Evolutionary conservation across 768 basidiomycete species (phyloP), one percentile per base, ranked within the genome.

Genomic region (Tricholoma sp.): DNA sequence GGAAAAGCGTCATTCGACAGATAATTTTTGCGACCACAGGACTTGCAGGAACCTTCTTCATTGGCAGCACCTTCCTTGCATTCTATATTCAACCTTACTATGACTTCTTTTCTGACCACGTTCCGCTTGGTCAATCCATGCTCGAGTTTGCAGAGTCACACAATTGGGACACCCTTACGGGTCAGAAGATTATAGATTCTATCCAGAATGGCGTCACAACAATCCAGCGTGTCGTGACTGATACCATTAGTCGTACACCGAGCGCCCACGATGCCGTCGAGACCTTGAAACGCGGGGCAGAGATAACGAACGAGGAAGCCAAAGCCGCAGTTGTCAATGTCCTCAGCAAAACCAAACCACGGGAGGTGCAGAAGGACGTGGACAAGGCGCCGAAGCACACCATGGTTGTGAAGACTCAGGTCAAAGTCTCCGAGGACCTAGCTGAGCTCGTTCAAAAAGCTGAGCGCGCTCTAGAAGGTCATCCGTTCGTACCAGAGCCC

Each of bases 111-210:
- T 79, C 84, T 55, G 82, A 86, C 63, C 77, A 81, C 42, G 84
- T 94, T 53, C 95, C 95, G 2, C 77, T 91, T 37, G 94, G 86
- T 29, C 81, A 87, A 59, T 66, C 80, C 15, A 77, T 95, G 70
- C 76, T 95, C 39, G 88, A 94, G 57, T 93, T 84, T 65, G 89
- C 88, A 9, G 92, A 97, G 65, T 76, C 80, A 29, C 76, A 84
- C 55, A 80, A 84, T 12, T 94, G 91, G 90, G 89, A 94, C 63
- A 81, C 77, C 6, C 72, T 91, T 58, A 90, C 91, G 32, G 57
- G 83, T 17, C 75, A 80, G 52, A 77, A 86, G 58, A 77, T 82
- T 42, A 63, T 88, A 57, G 76, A 83, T 8, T 72, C 79, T 9
- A 73, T 80, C 29, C 79, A 81, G 57, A 78, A 77, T 50, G 73